Evolutionary conservation across 2,329 filamentous ascomycete species (phyloP).

Genomic region (Blastomyces percursus): DNA sequence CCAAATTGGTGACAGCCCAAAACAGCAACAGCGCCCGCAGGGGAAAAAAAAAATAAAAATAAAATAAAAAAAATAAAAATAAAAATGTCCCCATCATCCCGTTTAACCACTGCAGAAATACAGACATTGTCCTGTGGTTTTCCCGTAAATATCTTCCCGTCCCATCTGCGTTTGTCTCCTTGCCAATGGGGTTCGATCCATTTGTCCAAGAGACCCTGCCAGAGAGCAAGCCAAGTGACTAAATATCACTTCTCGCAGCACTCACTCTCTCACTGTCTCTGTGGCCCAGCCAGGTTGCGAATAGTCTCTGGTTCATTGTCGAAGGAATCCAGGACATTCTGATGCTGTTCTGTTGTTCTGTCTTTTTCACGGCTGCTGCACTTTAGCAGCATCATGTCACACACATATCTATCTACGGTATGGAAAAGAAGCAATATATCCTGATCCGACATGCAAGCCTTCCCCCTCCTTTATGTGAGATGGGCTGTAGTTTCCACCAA

Average conservation of each 20-base stretch:
- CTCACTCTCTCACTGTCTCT: not conserved
- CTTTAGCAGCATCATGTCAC: conserved; percentile 6
- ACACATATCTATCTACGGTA: conserved; percentile 29
- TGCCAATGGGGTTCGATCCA: not conserved
- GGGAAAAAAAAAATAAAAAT: too few species aligned
- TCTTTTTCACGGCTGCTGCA: not conserved
- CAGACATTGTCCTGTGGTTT: not conserved
- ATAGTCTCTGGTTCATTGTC: not conserved
- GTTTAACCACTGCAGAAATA: not conserved
- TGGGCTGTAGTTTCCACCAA: not conserved
- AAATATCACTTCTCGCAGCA: not conserved
- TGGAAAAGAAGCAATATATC: conserved; percentile 16
- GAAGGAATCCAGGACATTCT: not conserved
- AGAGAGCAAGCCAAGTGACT: not conserved
- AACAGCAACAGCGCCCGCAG: not conserved
- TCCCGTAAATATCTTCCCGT: not conserved
- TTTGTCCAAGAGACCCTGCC: not conserved
- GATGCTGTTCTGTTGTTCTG: not conserved
- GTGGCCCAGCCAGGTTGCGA: not conserved
- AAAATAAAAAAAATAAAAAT: too few species aligned
- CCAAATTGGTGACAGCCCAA: not conserved
- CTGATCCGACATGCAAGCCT: not conserved
- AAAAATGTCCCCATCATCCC: not conserved
- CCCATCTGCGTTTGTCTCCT: not conserved
- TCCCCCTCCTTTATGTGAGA: not conserved